A percentile compares a stretch with the other conserved stretches of the same genome.
phyloP scores from a whole-genome alignment of 2,329 filamentous ascomycete genomes.

The Aspergillus fischeri region DNA sequence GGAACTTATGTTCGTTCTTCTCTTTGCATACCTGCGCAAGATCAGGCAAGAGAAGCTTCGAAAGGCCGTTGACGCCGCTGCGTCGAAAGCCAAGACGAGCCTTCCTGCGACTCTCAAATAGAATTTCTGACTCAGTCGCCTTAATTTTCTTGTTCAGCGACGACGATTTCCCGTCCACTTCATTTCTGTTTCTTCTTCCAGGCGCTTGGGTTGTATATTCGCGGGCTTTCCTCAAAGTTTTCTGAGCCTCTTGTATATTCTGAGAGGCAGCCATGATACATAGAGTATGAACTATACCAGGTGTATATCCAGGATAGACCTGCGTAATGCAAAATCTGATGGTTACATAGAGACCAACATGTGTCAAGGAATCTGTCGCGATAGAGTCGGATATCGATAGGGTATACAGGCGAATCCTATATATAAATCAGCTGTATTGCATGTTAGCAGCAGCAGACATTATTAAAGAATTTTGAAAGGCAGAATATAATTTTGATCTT shows the following conservation, averaged over 20 bases:
- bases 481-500: neutral
- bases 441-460: neutral
- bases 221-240: slow-evolving; percentile 2
- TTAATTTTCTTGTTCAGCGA: slow-evolving; percentile 13
- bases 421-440: neutral
- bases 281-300: slow-evolving; percentile 9
- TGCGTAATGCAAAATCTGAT: neutral
- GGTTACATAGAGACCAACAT: neutral
- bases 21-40: slow-evolving; percentile 76
- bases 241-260: slow-evolving; percentile 11
- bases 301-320: slow-evolving; percentile 6
- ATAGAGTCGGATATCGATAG: neutral
- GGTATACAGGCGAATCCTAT: neutral
- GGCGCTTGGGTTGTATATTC: slow-evolving; percentile 18
- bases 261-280: slow-evolving; percentile 8
- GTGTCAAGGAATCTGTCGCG: neutral
- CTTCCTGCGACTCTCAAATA: slow-evolving; percentile 47
- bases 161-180: slow-evolving; percentile 6
- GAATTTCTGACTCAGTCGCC: slow-evolving; percentile 11
- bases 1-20: slow-evolving; percentile 79
- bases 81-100: slow-evolving; percentile 56
- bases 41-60: slow-evolving; percentile 66
- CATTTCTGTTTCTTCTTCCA: slow-evolving; percentile 6
- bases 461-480: neutral
- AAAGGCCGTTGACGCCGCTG: slow-evolving; percentile 61